Percentiles rank a stretch among this genome's conserved stretches.
These are phyloP conservation scores for Paramyrothecium sp. DNA, from an alignment of 2,329 filamentous ascomycete genomes.

Conservation along the genomic window DNA sequence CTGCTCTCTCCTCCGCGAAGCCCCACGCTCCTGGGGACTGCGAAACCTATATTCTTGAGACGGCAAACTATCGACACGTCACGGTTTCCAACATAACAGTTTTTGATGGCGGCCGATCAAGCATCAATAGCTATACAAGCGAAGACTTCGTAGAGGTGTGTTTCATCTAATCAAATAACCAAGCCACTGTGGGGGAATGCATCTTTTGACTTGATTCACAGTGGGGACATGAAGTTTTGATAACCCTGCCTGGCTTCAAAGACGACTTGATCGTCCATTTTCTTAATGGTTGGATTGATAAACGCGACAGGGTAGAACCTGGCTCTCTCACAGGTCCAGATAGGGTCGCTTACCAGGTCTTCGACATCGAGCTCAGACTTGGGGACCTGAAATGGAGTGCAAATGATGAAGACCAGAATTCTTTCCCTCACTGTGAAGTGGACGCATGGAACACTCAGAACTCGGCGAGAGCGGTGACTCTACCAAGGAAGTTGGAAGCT, in stretches of 20 bases:
- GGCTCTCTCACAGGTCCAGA: not conserved
- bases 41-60: not conserved
- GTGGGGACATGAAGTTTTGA: not conserved
- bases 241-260: too few species aligned
- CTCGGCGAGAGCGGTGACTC: too few species aligned
- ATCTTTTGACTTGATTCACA: not conserved
- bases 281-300: not conserved
- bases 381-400: not conserved
- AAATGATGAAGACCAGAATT: not conserved
- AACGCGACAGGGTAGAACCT: not conserved
- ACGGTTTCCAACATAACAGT: not conserved
- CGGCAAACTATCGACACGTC: not conserved
- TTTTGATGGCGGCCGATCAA: not conserved
- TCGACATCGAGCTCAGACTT: not conserved
- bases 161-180: not conserved
- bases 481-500: too few species aligned
- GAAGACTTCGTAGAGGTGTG: not conserved
- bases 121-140: not conserved
- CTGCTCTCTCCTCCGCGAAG: not conserved
- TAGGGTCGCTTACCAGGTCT: not conserved
- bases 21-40: not conserved
- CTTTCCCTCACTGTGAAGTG: not conserved
- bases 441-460: not conserved
- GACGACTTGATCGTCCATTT: not conserved
- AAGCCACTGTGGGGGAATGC: not conserved